Base-by-base conservation (phyloP, 345 rosid genomes). In the Anacardium occidentale region DNA sequence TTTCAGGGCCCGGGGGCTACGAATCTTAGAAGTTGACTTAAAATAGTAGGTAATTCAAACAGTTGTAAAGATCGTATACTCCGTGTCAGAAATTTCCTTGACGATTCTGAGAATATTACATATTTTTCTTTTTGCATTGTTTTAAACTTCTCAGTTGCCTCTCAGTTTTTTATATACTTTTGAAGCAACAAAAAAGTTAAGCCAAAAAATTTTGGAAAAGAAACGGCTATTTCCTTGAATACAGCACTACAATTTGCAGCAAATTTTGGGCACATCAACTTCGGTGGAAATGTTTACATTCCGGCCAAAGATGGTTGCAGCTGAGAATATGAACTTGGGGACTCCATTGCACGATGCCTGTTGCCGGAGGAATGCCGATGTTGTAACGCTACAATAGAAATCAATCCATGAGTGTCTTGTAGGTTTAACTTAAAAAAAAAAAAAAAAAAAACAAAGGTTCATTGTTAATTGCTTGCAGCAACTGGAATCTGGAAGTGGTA, bases 281-380 rank as follows among this genome's bases (percentile, higher is more conserved):
- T 69, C n/a, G 54, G 37, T 24, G 17, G 54, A 69, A 69, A 69
- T 69, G 11, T 8, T 69, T 37, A 22, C 9, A 45, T 17, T 42
- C 37, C 24, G 17, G 4, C 72, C 72, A 1, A 53, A 68, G 62
- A 14, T 55, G 62, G 50, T 5, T 14, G 50, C 48, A 8, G 50
- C 62, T 11, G 62, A 68, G 72, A 55, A 54, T 55, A 55, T 54
- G 37, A 40, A 55, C 29, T 37, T 40, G 29, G 72, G 42, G 63
- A 69, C 53, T 40, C 63, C 72, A 14, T 11, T 69, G 37, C 72
- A 69, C 0, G 63, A 40, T 40, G 72, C 62, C 29, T 56, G 62
- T 68, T 62, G 53, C 61, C 21, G 22, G 15, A 62, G 72, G 21
- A 42, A 13, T 20, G 12, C 14, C 12, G 15, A 42, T 37, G 21